These are phyloP conservation scores for Termitomyces sp. DNA, from an alignment of 1,284 basidiomycete species.

Conservation along the genomic window DNA sequence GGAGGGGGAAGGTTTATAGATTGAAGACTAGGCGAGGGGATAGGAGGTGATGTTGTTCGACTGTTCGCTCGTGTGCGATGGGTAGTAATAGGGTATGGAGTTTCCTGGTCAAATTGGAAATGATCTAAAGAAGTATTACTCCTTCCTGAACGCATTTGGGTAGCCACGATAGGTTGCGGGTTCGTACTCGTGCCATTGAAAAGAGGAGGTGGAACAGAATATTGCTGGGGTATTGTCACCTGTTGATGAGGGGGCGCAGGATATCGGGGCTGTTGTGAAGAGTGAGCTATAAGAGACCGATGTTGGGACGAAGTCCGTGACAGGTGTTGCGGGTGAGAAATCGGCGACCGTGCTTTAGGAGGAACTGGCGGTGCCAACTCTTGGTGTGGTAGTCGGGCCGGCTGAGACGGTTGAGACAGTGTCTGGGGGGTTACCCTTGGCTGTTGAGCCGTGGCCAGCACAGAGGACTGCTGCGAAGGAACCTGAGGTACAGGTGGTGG, in stretches of 20 bases:
- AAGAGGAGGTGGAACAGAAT: conserved; percentile 10
- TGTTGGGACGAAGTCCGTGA: conserved; percentile 1
- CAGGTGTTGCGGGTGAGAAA: conserved; percentile 8
- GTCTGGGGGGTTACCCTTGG: conserved; percentile 5
- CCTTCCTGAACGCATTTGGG: conserved; percentile 29
- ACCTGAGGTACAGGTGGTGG: conserved; percentile 16
- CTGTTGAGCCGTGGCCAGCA: neutral
- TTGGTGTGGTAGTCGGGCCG: conserved; percentile 9
- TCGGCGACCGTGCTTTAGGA: conserved; percentile 6
- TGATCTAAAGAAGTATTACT: conserved; percentile 32
- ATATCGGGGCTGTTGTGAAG: neutral
- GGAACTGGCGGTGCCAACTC: conserved; percentile 1
- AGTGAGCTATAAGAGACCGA: conserved; percentile 9
- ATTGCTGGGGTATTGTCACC: conserved; percentile 11
- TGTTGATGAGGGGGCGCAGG: conserved; percentile 7
- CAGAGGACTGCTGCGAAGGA: neutral
- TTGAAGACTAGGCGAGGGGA: conserved; percentile 16
- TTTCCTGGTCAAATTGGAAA: conserved; percentile 62
- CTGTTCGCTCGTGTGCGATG: conserved; percentile 21
- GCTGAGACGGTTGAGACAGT: conserved; percentile 7
- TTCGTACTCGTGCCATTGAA: conserved; percentile 18
- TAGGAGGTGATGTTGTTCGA: conserved; percentile 26
- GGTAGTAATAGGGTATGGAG: conserved; percentile 48
- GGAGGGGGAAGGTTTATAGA: conserved; percentile 11
- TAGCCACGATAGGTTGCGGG: conserved; percentile 28